Base-by-base conservation (phyloP, 495 filamentous ascomycete genomes). In the Penicillium manginii region DNA sequence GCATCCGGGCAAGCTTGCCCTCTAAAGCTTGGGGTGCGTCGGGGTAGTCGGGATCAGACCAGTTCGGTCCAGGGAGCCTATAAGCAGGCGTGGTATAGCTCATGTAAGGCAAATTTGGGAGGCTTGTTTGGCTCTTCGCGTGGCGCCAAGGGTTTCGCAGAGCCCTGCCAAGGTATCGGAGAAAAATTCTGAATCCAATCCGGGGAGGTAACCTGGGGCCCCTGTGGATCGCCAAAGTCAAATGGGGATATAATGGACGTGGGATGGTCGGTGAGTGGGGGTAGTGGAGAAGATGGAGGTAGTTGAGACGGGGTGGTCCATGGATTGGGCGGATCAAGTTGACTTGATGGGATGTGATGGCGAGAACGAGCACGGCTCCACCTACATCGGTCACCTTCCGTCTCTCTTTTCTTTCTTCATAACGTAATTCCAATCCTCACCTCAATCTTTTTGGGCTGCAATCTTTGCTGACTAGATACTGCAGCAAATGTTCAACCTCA, bases 101-200 rank as follows among this genome's bases (percentile, higher is more conserved):
- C 6, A 23, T 33, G 49, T 10, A 33, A 51, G 32, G 29, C 49
- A 12, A 51, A 26, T 12, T 19, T 4, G 15, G n/a, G 22, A 47
- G 45, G 19, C 22, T 47, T 47, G 45, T 23, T 12, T 23, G 45
- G 5, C 1, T 12, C 6, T 47, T 47, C 22, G 40, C 40, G 17
- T 43, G 40, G 4, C 15, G 17, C 15, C 40, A 39, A 45, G 21
- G 45, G 45, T 47, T 47, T 47, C 45, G 45, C 15, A n/a, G 10
- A n/a, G 45, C 45, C 45, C 45, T 47, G 45, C 45, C 45, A 47
- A 47, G 35, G 45, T 17, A 23, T 17, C 29, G 26, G 18, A 51
- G 29, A 35, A 51, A 35, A 26, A 11, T 15, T 26, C 49, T 32
- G 29, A 12, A 19, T 37, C 49, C 49, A 51, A 51, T 51, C 49